A percentile compares a stretch with the other conserved stretches of the same genome.
Conservation (phyloP, 495 filamentous ascomycete species). For the Neurospora hispaniola region DNA sequence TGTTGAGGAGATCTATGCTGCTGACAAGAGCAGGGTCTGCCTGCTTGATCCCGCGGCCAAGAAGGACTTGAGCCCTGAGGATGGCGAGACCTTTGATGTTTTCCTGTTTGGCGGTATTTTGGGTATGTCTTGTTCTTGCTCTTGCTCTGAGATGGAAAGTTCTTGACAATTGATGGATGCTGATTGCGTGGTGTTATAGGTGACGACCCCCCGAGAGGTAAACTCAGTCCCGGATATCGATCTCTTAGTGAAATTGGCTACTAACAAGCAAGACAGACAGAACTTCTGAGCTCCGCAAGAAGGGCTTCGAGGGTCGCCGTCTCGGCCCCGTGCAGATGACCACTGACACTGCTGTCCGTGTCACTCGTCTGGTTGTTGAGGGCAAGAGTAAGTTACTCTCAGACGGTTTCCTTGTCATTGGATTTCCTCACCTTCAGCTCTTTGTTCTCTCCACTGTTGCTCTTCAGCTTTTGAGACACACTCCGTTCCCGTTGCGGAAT, state of each 20-base stretch:
- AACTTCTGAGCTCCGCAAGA: slow-evolving; percentile 83
- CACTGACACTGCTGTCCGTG: slow-evolving; percentile 90
- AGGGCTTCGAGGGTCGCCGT: slow-evolving; percentile 80
- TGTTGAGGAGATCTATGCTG: slow-evolving; percentile 67
- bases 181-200: slow-evolving; percentile 39
- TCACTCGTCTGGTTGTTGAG: slow-evolving; percentile 81
- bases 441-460: not conserved
- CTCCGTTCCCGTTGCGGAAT: not conserved
- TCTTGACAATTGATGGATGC: not conserved
- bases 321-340: slow-evolving; percentile 96
- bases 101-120: slow-evolving; percentile 96
- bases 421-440: not conserved
- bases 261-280: slow-evolving; percentile 49
- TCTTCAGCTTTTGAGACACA: not conserved
- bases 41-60: slow-evolving; percentile 77
- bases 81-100: slow-evolving; percentile 72
- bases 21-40: slow-evolving; percentile 57
- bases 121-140: slow-evolving; percentile 42
- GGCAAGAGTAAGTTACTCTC: slow-evolving; percentile 51
- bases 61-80: slow-evolving; percentile 69
- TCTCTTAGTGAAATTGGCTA: not conserved
- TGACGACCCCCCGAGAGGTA: slow-evolving; percentile 92
- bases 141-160: not conserved
- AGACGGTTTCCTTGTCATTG: not conserved
- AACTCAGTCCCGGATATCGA: slow-evolving; percentile 9